These are phyloP conservation scores for Picochlorum sp. DNA, from an alignment of 139 green algal species.

Conservation along the genomic window DNA sequence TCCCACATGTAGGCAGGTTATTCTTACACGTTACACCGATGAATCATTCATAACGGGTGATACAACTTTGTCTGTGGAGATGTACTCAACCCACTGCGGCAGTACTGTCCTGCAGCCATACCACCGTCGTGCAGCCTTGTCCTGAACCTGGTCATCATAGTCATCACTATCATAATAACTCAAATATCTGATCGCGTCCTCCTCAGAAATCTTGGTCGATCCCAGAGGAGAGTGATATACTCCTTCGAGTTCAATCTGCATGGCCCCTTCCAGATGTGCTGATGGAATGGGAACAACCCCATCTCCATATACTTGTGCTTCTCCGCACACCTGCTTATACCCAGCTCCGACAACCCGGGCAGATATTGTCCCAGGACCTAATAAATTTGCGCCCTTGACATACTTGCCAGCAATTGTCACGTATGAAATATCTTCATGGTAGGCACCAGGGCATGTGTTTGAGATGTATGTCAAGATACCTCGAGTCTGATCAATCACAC, in stretches of 20 bases:
- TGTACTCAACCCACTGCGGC: not conserved
- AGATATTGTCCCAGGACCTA: conserved; percentile 19
- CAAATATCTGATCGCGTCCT: no score
- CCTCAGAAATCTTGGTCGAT: not conserved
- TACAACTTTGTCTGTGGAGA: not conserved
- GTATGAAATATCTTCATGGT: conserved; percentile 39
- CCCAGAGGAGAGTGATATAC: conserved; percentile 24
- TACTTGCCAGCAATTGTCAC: conserved; percentile 73
- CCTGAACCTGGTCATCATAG: not conserved
- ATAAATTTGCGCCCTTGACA: conserved; percentile 48
- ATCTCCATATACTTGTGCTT: conserved; percentile 63
- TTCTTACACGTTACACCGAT: no score
- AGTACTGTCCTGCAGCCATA: conserved; percentile 1
- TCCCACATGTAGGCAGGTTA: no score
- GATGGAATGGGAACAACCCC: conserved; percentile 61
- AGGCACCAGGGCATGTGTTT: conserved; percentile 1
- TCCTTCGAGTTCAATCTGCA: conserved; percentile 27
- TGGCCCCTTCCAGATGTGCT: conserved; percentile 29
- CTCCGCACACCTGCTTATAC: conserved; percentile 79
- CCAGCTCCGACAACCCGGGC: conserved; percentile 56
- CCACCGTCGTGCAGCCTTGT: not conserved
- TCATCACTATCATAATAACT: not conserved
- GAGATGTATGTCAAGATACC: conserved; percentile 12
- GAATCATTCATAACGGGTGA: no score
- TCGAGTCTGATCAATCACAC: conserved; percentile 80